Evolutionary conservation across 2,329 filamentous ascomycete species (phyloP), one percentile per base, ranked within the genome.

Genomic region (Nannizzia gypsea): DNA sequence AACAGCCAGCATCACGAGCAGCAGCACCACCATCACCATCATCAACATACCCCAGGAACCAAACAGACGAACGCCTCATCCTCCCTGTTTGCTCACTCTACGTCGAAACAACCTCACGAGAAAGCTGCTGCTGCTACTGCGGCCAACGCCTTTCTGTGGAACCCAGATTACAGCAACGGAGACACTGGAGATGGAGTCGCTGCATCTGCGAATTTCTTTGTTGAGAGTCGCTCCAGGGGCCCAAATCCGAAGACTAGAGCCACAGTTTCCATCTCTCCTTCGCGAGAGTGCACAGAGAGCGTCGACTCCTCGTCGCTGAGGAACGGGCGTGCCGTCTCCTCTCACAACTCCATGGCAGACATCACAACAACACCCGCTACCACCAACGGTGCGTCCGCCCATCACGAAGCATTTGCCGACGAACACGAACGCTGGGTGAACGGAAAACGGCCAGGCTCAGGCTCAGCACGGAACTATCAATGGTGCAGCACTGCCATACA

Each of bases 171-270:
- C 24, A 69, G 71, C 55, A 76, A 75, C 68, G 71, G 72, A 60
- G 75, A 77, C 63, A 66, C 70, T n/a, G 72, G 67, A 58, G 68
- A 72, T 58, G 42, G 40, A 20, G 63, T 73, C 57, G 74, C 77
- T 58, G 61, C 70, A 42, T 68, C 72, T 59, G 70, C 71, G 63
- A 73, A 76, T 62, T 74, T 71, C 60, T 67, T 74, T 62, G 62
- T 72, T 64, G 71, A 72, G 56, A 68, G 70, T 31, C 60, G 72
- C 38, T 75, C 76, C 71, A 80, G 82, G 68, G 85, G 80, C 73
- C 58, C 64, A 28, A 61, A 62, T 81, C 85, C 74, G 81, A 77
- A 71, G 38, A 55, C 61, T 52, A 34, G 36, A 22, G 56, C 38
- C 26, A 48, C 38, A 11, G 42, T 31, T 17, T 46, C 56, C 20